Evolutionary conservation across 2,329 filamentous ascomycete genomes (phyloP).

Genomic region (Cladosporium velox): DNA sequence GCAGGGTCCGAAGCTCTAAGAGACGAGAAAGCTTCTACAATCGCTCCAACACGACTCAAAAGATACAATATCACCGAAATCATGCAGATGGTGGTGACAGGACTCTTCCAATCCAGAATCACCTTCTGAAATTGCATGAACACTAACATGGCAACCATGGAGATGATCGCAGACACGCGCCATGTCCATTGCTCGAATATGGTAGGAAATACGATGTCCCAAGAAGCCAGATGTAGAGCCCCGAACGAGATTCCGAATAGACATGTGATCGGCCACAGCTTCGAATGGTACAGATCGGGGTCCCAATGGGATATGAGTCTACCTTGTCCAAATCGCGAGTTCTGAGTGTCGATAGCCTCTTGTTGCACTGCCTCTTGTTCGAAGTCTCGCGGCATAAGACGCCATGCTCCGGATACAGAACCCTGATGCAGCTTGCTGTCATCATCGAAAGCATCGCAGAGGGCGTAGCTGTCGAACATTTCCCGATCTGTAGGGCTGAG

Average conservation of each 20-base stretch:
- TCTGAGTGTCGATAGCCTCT: constrained; percentile 17
- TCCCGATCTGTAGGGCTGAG: constrained; percentile 30
- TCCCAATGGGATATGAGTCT: constrained; percentile 30
- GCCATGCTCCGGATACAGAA: constrained; percentile 34
- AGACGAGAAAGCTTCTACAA: constrained; percentile 10
- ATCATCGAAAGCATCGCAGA: constrained; percentile 36
- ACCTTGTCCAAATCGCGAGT: constrained; percentile 6
- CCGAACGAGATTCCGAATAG: constrained; percentile 32
- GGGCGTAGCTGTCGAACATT: constrained; percentile 33
- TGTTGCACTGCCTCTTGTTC: constrained; percentile 33
- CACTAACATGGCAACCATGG: constrained; percentile 33
- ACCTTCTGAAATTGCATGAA: constrained; percentile 21
- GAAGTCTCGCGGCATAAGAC: constrained; percentile 37
- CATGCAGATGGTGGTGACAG: constrained; percentile 10
- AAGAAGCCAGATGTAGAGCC: constrained; percentile 38
- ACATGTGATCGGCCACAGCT: constrained; percentile 29
- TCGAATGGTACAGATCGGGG: constrained; percentile 31
- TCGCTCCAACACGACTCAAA: constrained; percentile 11
- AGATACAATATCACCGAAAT: constrained; percentile 3
- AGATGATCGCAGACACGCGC: constrained; percentile 33
- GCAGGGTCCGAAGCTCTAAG: constrained; percentile 13
- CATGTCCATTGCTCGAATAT: constrained; percentile 36
- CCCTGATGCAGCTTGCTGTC: constrained; percentile 30
- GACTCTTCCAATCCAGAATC: constrained; percentile 8
- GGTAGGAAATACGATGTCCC: constrained; percentile 37